Evolutionary conservation across 2,329 filamentous ascomycete genomes (phyloP).

Genomic region (Ceratocystis smalleyi): DNA sequence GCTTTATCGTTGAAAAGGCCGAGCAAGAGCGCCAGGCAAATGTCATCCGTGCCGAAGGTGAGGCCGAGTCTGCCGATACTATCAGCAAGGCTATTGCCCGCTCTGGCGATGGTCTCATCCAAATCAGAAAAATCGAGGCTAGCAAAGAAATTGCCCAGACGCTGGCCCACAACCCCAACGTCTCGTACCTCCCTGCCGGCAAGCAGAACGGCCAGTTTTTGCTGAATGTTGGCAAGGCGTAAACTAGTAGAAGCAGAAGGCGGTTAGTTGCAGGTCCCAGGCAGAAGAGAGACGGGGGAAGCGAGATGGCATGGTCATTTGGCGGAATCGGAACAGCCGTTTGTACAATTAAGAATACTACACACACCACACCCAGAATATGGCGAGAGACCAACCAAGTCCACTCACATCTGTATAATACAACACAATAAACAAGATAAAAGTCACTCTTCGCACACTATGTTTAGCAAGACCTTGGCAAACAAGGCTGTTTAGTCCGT

Average conservation of each 20-base stretch:
- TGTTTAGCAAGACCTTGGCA: neutral
- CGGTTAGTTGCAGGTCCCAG: constrained; percentile 11
- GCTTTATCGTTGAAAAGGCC: constrained; percentile 96
- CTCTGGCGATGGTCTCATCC: constrained; percentile 79
- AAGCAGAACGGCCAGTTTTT: constrained; percentile 45
- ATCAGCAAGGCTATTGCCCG: constrained; percentile 89
- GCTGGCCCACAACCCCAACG: constrained; percentile 78
- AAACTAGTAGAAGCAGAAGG: constrained; percentile 14
- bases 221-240: constrained; percentile 35
- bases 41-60: constrained; percentile 94
- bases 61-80: constrained; percentile 90
- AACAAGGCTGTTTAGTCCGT: neutral
- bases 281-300: neutral
- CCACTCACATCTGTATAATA: constrained; percentile 17
- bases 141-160: constrained; percentile 90
- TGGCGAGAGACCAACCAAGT: constrained; percentile 13
- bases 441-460: neutral
- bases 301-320: neutral
- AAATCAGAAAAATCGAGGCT: constrained; percentile 95
- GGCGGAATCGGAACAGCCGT: neutral
- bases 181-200: constrained; percentile 79
- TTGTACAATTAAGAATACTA: constrained; percentile 15
- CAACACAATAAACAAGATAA: constrained; percentile 7
- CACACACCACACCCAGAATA: constrained; percentile 13
- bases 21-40: constrained; percentile 98